phyloP scores from a whole-genome alignment of 768 basidiomycete genomes.

The Dictyophora rubrovolvata region DNA sequence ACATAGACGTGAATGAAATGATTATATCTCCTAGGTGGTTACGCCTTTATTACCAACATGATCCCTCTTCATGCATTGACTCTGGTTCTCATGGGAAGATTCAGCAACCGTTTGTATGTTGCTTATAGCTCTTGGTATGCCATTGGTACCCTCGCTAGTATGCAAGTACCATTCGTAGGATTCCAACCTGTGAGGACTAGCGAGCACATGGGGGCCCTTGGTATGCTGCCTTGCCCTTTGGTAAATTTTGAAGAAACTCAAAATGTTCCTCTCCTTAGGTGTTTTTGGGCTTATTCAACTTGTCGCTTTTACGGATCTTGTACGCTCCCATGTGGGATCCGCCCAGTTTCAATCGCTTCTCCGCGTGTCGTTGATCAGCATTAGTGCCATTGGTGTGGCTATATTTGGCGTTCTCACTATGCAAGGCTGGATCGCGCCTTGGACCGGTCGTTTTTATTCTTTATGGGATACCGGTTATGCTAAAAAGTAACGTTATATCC shows the following conservation, averaged over 20 bases:
- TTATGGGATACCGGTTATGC: slow-evolving; percentile 99
- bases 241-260: slow-evolving; percentile 6
- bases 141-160: slow-evolving; percentile 91
- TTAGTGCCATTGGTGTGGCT: slow-evolving; percentile 60
- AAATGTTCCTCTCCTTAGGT: slow-evolving; percentile 31
- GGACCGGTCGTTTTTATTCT: slow-evolving; percentile 99
- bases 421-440: slow-evolving; percentile 93
- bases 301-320: slow-evolving; percentile 84
- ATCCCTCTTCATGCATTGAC: slow-evolving; percentile 94
- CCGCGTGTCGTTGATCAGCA: slow-evolving; percentile 52
- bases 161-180: slow-evolving; percentile 99
- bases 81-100: slow-evolving; percentile 93
- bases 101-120: slow-evolving; percentile 82
- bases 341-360: slow-evolving; percentile 87
- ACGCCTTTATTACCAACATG: slow-evolving; percentile 99
- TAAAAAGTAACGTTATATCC: slow-evolving; percentile 58
- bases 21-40: slow-evolving; percentile 53
- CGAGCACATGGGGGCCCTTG: slow-evolving; percentile 98
- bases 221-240: slow-evolving; percentile 31
- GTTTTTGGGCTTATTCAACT: slow-evolving; percentile 96
- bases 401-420: slow-evolving; percentile 78
- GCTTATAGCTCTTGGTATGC: slow-evolving; percentile 98
- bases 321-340: slow-evolving; percentile 80
- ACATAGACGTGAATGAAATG: not conserved
- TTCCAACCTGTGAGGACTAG: slow-evolving; percentile 97